phyloP scores from a whole-genome alignment of 768 basidiomycete species.

The Termitomyces eurrhizus region DNA sequence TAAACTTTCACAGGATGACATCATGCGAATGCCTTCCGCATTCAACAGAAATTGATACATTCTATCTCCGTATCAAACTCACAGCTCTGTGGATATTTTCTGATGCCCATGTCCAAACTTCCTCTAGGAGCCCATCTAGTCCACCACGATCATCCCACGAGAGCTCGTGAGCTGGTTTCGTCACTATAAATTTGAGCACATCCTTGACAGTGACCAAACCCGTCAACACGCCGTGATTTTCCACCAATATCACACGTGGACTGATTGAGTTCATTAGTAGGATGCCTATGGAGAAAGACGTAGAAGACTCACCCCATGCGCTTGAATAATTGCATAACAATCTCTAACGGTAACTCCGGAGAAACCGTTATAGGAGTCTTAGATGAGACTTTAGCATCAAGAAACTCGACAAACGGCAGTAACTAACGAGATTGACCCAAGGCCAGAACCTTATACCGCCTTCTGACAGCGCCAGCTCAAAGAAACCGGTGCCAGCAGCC shows the following conservation, averaged over 20 bases:
- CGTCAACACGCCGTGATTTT: slow-evolving; percentile 74
- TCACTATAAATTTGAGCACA: slow-evolving; percentile 81
- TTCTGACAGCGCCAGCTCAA: slow-evolving; percentile 54
- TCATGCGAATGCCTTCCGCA: slow-evolving; percentile 5
- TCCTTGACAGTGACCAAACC: slow-evolving; percentile 97
- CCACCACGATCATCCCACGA: slow-evolving; percentile 64
- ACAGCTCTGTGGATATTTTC: slow-evolving; percentile 31
- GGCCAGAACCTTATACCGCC: slow-evolving; percentile 71
- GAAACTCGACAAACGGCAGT: neutral
- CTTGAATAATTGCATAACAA: slow-evolving; percentile 97
- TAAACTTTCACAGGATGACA: neutral
- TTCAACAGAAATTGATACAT: neutral
- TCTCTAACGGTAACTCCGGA: slow-evolving; percentile 88
- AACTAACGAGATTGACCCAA: slow-evolving; percentile 90
- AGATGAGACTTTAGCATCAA: neutral
- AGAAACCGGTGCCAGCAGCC: slow-evolving; percentile 53
- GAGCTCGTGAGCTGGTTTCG: slow-evolving; percentile 45
- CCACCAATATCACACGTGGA: slow-evolving; percentile 94
- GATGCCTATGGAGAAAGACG: neutral
- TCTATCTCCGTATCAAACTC: slow-evolving; percentile 34
- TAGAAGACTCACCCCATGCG: slow-evolving; percentile 81
- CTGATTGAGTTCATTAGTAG: slow-evolving; percentile 34
- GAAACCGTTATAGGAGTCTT: slow-evolving; percentile 95
- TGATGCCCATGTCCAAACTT: slow-evolving; percentile 54
- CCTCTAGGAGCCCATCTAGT: slow-evolving; percentile 61